Evolutionary conservation across 371 early-diverging fungal genomes (phyloP).

Genomic region (Paraphysoderma sedebokerense): DNA sequence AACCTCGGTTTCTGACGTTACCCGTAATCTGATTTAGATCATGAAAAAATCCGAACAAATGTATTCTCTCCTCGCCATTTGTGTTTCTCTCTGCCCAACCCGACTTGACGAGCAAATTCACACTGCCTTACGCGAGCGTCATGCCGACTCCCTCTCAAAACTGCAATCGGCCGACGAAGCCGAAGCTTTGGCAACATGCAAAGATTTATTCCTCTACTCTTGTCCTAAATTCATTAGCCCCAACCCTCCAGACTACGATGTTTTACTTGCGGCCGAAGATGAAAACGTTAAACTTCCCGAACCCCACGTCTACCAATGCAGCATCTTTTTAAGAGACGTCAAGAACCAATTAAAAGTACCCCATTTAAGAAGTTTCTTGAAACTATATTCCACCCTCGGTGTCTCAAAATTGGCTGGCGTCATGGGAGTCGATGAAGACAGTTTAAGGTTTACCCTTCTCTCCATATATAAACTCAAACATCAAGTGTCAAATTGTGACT

Average conservation of each 20-base stretch:
- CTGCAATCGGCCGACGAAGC: conserved; percentile 60
- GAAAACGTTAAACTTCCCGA: conserved; percentile 14
- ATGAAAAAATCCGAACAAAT: conserved; percentile 84
- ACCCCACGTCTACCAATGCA: conserved; percentile 56
- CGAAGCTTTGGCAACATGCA: conserved; percentile 55
- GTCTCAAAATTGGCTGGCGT: conserved; percentile 76
- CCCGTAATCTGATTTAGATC: no score
- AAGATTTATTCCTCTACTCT: conserved; percentile 77
- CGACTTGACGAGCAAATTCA: conserved; percentile 84
- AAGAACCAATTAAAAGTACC: conserved; percentile 68
- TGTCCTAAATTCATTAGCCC: conserved; percentile 91
- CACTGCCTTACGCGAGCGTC: conserved; percentile 69
- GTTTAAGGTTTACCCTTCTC: no score
- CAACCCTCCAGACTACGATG: conserved; percentile 52
- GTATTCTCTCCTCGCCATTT: conserved; percentile 81
- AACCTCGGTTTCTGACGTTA: no score
- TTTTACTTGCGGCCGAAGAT: conserved; percentile 9
- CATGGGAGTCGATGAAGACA: conserved; percentile 58
- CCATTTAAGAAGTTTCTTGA: conserved; percentile 78
- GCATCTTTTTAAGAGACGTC: conserved; percentile 69
- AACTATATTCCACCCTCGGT: conserved; percentile 80
- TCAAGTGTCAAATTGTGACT: no score
- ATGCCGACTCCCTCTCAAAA: conserved; percentile 73
- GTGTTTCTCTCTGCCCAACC: conserved; percentile 80
- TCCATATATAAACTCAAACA: no score